Evolutionary conservation across 2,329 filamentous ascomycete genomes (phyloP), one percentile per base, ranked within the genome.

Genomic region (Pseudocercospora cruenta): DNA sequence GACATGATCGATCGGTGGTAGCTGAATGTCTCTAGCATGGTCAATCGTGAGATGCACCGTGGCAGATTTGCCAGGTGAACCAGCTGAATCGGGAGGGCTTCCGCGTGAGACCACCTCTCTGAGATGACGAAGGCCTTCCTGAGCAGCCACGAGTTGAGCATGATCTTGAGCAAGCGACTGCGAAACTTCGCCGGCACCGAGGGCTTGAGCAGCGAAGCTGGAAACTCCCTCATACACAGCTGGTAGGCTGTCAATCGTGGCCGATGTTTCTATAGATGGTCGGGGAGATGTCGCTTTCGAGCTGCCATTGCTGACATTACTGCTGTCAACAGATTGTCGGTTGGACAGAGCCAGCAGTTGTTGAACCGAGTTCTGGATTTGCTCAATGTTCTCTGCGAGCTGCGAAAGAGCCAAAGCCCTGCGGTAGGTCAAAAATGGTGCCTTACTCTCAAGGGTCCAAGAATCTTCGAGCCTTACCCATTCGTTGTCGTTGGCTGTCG

Each of bases 121-220:
- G 2, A 67, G 58, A 16, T 53, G 58, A 21, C 65, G 26, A 19
- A 67, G 58, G 16, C 65, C 65, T 43, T 67, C 62, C 51, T 64
- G 58, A 9, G 65, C 65, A 10, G 58, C 65, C 3, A 54, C 39
- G 10, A 67, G 51, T 26, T 67, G 65, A 2, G 53, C 55, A 31
- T 64, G 65, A 36, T 63, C 65, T 21, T 53, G 43, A 6, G 65
- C 65, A n/a, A 67, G 61, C 6, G 58, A 53, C 33, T 64, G 58
- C 3, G 65, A 67, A n/a, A 58, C 65, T 59, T 67, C 62, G 33
- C 65, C 62, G 3, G 65, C 65, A 19, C 47, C 19, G 26, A 67
- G 58, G 12, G 65, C 65, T 59, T 67, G 65, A 1, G 47, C 31
- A 5, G 47, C 63, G 31, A 67, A 67, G 45, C 62, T 65, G 28